A percentile compares a stretch with the other conserved stretches of the same genome.
Conservation (phyloP, 2,329 filamentous ascomycete genomes). For the Ophiocordyceps camponoti-floridani region DNA sequence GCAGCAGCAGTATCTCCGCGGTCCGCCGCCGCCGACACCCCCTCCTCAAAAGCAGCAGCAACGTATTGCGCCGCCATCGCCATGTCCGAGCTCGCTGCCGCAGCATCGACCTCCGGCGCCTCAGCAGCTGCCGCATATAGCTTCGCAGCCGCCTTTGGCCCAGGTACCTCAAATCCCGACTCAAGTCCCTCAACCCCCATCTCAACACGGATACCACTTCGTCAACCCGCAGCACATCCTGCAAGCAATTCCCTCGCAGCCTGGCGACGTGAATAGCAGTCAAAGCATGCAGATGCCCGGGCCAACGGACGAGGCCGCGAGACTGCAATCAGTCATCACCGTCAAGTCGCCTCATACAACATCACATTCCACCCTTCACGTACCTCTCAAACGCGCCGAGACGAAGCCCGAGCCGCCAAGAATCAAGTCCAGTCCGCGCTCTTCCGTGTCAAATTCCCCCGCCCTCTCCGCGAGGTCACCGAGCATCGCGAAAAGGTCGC, state of each 20-base stretch:
- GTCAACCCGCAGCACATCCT: constrained; percentile 21
- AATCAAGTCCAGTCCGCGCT: constrained; percentile 19
- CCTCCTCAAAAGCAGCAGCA: constrained; percentile 8
- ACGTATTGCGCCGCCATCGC: constrained; percentile 8
- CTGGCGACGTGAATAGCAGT: constrained; percentile 7
- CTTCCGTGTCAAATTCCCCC: constrained; percentile 22
- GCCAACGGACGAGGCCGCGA: constrained; percentile 3
- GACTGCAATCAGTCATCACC: constrained; percentile 1
- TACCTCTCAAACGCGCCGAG: constrained; percentile 3
- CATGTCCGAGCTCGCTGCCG: constrained; percentile 9
- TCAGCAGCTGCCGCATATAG: constrained; percentile 2
- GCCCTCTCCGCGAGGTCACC: constrained; percentile 20
- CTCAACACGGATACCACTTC: constrained; percentile 10
- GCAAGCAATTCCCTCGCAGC: constrained; percentile 11
- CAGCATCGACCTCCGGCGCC: constrained; percentile 9
- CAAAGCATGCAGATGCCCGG: constrained; percentile 5
- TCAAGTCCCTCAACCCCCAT: constrained; percentile 1
- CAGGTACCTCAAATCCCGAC: constrained; percentile 1
- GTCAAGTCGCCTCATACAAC: constrained; percentile 4
- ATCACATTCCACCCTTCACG: constrained; percentile 3
- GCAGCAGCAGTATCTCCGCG: not conserved
- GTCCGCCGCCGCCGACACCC: not conserved
- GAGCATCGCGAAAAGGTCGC: constrained; percentile 22
- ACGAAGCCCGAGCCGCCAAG: constrained; percentile 3
- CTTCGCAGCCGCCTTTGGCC: not conserved